These are phyloP conservation scores for Aspergillus sp. DNA, from an alignment of 2,329 filamentous ascomycete species.

Conservation along the genomic window DNA sequence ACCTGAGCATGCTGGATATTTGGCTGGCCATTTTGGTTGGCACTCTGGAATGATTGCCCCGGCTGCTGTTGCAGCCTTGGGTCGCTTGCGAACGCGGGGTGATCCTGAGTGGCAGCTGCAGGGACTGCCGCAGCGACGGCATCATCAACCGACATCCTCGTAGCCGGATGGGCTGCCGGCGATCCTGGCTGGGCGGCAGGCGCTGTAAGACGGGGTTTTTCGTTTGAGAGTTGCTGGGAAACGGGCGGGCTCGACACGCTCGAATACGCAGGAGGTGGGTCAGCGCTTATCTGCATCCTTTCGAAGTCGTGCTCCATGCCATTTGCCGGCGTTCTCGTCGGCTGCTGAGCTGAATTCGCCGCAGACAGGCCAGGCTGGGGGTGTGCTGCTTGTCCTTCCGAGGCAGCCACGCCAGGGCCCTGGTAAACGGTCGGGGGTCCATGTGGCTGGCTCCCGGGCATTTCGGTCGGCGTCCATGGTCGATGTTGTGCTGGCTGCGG, in stretches of 20 bases:
- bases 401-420: slow-evolving; percentile 59
- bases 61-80: slow-evolving; percentile 40
- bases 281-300: slow-evolving; percentile 67
- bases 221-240: slow-evolving; percentile 58
- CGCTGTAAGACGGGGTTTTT: slow-evolving; percentile 56
- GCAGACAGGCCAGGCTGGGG: slow-evolving; percentile 14
- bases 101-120: slow-evolving; percentile 42
- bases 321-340: slow-evolving; percentile 47
- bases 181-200: slow-evolving; percentile 8
- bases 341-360: slow-evolving; percentile 13
- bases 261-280: slow-evolving; percentile 91
- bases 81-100: slow-evolving; percentile 89
- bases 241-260: slow-evolving; percentile 50
- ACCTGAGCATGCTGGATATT: slow-evolving; percentile 18
- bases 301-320: slow-evolving; percentile 81
- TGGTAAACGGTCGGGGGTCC: slow-evolving; percentile 89
- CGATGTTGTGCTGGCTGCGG: slow-evolving; percentile 41
- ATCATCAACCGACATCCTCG: slow-evolving; percentile 12
- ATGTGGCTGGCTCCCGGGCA: slow-evolving; percentile 74
- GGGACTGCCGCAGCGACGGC: slow-evolving; percentile 16
- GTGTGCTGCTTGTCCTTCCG: slow-evolving; percentile 33
- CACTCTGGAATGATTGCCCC: slow-evolving; percentile 32
- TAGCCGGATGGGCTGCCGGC: slow-evolving; percentile 18
- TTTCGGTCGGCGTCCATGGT: slow-evolving; percentile 93
- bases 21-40: slow-evolving; percentile 19